Base-by-base conservation (phyloP, 257 asterid species). In the Primulina huaijiensis region DNA sequence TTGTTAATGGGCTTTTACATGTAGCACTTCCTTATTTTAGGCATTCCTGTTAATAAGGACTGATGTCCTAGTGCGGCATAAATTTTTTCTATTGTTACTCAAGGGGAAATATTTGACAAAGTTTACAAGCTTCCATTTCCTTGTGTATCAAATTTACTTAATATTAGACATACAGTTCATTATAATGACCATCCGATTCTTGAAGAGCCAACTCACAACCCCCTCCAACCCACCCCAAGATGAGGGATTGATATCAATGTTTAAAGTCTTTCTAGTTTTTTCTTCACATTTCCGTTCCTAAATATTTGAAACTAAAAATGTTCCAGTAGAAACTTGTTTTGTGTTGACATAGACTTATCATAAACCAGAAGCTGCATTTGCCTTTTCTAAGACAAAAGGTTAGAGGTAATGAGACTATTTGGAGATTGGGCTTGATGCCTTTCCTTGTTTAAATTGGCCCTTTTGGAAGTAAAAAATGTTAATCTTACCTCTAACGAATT, bases 21-120 rank as follows among this genome's bases (percentile, higher is more conserved):
- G 52, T 46, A 50, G 23, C 20, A 62, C 57, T 66, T 53, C 20
- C 37, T 29, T 63, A 34, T 64, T 71, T 35, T 64, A 43, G 29
- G 60, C 68, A 63, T 57, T 21, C 12, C 34, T 58, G 16, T 40
- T n/a, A 40, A 58, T 57, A 64, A 25, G 43, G 62, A 20, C 46
- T 30, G 67, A 61, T 69, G 19, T 73, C 46, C 60, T 35, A 69
- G 27, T 31, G 43, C 17, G 21, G 57, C 67, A 29, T 60, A 33
- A 77, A 46, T 29, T 71, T 30, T 8, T 14, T 1, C 43, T 2
- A 16, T 31, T 21, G 19, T 40, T 69, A 69, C 10, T 73, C 52
- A 21, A 21, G 33, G 62, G 69, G 31, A 58, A 66, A 38, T 34
- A 35, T 17, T 33, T 38, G 21, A 0, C 19, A 4, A 50, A 50